phyloP scores from a whole-genome alignment of 805 yeast species.

The Metschnikowia sp. region DNA sequence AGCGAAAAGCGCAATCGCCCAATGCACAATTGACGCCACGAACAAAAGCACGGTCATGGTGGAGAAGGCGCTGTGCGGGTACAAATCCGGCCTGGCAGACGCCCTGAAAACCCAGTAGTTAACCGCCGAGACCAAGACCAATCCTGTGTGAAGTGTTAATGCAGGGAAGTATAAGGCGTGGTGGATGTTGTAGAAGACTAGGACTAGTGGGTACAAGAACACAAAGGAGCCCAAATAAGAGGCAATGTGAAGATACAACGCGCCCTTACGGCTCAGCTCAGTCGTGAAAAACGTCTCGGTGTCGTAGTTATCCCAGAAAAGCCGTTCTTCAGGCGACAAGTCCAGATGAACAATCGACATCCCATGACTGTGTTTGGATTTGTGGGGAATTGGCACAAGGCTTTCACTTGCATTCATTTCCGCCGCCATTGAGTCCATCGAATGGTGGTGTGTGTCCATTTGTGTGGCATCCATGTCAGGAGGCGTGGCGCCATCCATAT shows the following conservation, averaged over 20 bases:
- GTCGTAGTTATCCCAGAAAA: constrained; percentile 76
- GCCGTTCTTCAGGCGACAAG: constrained; percentile 66
- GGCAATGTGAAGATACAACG: constrained; percentile 54
- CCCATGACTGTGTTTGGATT: constrained; percentile 55
- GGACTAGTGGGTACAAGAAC: constrained; percentile 61
- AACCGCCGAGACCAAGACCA: constrained; percentile 49
- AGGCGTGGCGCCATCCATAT: no score
- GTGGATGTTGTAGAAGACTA: constrained; percentile 60
- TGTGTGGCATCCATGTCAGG: no score
- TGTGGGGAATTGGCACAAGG: constrained; percentile 34
- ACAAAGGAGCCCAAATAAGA: constrained; percentile 44
- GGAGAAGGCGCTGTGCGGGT: constrained; percentile 73
- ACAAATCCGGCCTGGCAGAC: constrained; percentile 55
- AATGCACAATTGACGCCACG: constrained; percentile 52
- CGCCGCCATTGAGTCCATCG: not conserved
- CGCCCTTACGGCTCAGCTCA: constrained; percentile 45
- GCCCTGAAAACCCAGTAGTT: constrained; percentile 54
- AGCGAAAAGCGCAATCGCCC: constrained; percentile 48
- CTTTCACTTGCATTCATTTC: not conserved
- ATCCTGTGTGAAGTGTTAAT: constrained; percentile 39
- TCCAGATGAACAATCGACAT: constrained; percentile 66
- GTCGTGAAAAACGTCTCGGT: constrained; percentile 70
- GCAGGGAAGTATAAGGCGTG: constrained; percentile 41
- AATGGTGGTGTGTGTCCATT: not conserved
- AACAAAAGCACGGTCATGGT: constrained; percentile 62